These are phyloP conservation scores for Plenodomus lindquistii DNA, from an alignment of 2,329 filamentous ascomycete species.

Conservation along the genomic window DNA sequence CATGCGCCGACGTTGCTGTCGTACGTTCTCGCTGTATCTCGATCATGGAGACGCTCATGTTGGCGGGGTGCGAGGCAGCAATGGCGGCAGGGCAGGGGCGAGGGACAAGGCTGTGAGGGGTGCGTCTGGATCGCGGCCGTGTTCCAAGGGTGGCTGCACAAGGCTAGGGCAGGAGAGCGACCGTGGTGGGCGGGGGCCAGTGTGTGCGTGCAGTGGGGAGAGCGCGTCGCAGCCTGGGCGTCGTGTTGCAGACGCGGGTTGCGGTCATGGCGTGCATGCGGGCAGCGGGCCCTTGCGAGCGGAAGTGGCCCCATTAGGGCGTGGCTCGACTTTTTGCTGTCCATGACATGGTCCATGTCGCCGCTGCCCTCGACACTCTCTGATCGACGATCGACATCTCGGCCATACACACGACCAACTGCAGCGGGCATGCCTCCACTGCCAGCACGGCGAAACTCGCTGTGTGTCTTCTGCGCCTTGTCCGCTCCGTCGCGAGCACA, in stretches of 20 bases:
- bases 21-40: slow-evolving; percentile 79
- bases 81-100: slow-evolving; percentile 9
- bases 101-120: slow-evolving; percentile 1
- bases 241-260: slow-evolving; percentile 15
- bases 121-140: background rate
- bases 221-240: slow-evolving; percentile 23
- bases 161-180: background rate
- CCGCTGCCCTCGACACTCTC: background rate
- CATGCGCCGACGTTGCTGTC: background rate
- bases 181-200: background rate
- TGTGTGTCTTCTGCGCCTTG: slow-evolving; percentile 49
- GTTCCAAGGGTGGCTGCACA: background rate
- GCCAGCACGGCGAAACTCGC: slow-evolving; percentile 32
- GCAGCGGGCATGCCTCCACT: slow-evolving; percentile 35
- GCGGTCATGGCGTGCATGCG: background rate
- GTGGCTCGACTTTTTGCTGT: slow-evolving; percentile 29
- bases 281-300: slow-evolving; percentile 15
- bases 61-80: slow-evolving; percentile 44
- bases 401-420: no score
- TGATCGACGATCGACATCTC: no score
- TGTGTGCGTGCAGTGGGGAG: slow-evolving; percentile 3
- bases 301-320: slow-evolving; percentile 11
- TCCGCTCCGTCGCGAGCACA: slow-evolving; percentile 26
- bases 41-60: slow-evolving; percentile 78
- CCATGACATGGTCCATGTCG: slow-evolving; percentile 21